Base-by-base conservation (phyloP, 345 rosid species). In the Salix suchowensis region DNA sequence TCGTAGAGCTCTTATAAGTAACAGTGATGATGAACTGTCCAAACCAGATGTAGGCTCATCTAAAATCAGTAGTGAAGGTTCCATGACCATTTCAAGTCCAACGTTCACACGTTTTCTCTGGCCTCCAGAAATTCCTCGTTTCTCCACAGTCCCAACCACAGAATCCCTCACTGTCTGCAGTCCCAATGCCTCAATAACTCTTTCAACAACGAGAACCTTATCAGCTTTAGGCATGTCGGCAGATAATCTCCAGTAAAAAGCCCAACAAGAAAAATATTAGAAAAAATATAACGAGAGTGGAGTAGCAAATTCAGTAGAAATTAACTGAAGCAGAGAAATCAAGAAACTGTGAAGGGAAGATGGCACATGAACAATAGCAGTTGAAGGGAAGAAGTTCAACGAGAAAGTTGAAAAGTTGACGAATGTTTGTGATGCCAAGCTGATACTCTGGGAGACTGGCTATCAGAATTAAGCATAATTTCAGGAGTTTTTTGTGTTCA, bases 31-130 rank as follows among this genome's bases (percentile, higher is more conserved):
- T 67, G 97, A 84, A 79, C 97, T 92, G 73, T 94, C 98, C 83
- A 94, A 88, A 69, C 98, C 96, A 55, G 98, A 84, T 34, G 98
- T 92, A 9, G 98, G 98, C 76, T 94, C 98, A 76, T 94, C 98
- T 74, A 94, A 86, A 70, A 94, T 92, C 84, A 94, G 72, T 10
- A 94, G 77, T 46, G 98, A 94, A 85, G 98, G 98, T 83, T 94
- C 98, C 96, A 94, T 92, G 67, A 94, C 97, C 96, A 94, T 89
- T 86, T 94, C 98, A 1, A 92, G 79, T 67, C 98, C 97, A 60
- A 94, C 98, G 73, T 94, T 92, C 28, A 94, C 98, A 71, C 97
- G 93, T 81, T 94, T 94, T 78, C 91, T 88, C 72, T 94, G 97
- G n/a, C 98, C 96, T 78, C 97, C 98, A 42, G 97, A 94, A 77